Conservation (phyloP, 257 asterid genomes). For the Solanum bulbocastanum region DNA sequence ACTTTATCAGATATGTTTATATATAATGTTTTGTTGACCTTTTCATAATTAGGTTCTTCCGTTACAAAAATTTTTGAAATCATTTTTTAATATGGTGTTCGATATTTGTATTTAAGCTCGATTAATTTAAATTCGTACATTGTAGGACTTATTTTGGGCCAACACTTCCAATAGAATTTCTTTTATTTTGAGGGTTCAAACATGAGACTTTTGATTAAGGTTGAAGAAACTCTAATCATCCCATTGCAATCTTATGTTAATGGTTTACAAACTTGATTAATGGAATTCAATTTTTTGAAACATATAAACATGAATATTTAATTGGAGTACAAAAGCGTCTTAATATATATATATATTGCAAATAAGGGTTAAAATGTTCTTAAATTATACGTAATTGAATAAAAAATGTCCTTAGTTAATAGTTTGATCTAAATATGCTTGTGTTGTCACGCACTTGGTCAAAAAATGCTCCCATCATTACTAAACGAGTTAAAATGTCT, state of each 20-base stretch:
- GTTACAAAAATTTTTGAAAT: background rate
- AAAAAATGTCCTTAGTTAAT: background rate
- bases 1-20: background rate
- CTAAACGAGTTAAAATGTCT: background rate
- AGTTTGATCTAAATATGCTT: background rate
- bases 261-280: background rate
- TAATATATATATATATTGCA: background rate
- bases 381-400: background rate
- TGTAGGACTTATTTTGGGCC: background rate
- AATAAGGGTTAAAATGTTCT: background rate
- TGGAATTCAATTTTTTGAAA: background rate
- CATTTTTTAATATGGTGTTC: background rate
- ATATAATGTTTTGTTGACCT: background rate
- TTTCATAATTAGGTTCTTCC: background rate
- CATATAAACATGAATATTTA: background rate
- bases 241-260: background rate
- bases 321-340: background rate
- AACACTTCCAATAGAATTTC: background rate
- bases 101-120: background rate
- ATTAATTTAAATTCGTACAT: background rate
- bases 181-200: background rate
- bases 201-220: background rate
- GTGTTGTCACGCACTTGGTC: background rate
- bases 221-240: background rate
- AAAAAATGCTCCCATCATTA: background rate